These are phyloP conservation scores for Pythium volutum DNA, from an alignment of 352 stramenopile genomes.

Conservation along the genomic window DNA sequence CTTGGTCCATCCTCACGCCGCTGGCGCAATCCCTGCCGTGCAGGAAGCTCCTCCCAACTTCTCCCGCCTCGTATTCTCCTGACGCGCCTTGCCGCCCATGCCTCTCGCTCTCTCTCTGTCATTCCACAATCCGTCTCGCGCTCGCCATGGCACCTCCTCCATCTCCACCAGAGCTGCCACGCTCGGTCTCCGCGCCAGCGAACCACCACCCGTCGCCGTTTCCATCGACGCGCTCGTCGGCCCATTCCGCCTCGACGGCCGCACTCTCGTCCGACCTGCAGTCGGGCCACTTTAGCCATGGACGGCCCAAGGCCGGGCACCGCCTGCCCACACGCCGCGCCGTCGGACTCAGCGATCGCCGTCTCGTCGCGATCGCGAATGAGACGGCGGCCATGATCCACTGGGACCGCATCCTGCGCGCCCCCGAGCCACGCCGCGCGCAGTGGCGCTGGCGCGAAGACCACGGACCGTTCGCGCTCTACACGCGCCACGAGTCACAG, in stretches of 20 bases:
- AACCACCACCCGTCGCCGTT: background rate
- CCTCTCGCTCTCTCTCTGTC: slow-evolving; percentile 6
- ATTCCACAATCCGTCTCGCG: background rate
- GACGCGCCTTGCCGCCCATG: background rate
- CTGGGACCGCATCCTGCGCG: slow-evolving; percentile 23
- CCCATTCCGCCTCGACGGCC: slow-evolving; percentile 1
- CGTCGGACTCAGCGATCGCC: slow-evolving; percentile 21
- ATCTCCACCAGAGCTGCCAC: slow-evolving; percentile 1
- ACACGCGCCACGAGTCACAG: slow-evolving; percentile 22
- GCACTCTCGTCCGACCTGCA: slow-evolving; percentile 16
- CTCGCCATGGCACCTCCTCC: background rate
- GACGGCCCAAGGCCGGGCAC: background rate
- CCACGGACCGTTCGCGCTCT: slow-evolving; percentile 18
- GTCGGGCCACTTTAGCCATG: slow-evolving; percentile 2
- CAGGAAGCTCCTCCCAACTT: background rate
- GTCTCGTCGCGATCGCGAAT: slow-evolving; percentile 17
- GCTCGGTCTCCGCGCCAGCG: slow-evolving; percentile 4
- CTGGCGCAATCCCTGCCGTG: no score
- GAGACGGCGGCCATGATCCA: slow-evolving; percentile 24
- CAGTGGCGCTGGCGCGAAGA: slow-evolving; percentile 22
- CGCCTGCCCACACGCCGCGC: background rate
- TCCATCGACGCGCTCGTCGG: background rate
- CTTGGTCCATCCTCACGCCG: no score
- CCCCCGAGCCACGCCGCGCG: slow-evolving; percentile 3
- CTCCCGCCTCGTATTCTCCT: background rate